Evolutionary conservation across 148 eudicot genomes (phyloP), one percentile per base, ranked within the genome.

Genomic region (Persicaria maculosa): DNA sequence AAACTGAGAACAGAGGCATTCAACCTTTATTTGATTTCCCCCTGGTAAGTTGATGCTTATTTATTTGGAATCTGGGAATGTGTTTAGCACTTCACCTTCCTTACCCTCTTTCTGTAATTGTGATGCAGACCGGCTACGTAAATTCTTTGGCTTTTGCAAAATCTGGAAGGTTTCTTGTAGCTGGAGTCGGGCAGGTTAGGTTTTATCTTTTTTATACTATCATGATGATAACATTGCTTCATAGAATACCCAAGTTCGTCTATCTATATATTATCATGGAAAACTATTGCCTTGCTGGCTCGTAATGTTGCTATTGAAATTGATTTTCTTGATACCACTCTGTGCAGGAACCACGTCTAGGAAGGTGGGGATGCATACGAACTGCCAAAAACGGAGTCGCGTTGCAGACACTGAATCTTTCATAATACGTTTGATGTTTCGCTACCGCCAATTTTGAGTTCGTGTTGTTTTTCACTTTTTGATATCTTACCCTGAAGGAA

Each of bases 161-260:
- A 81, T 96, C 99, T 44, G 99, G 97, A 79, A 77, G 78, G 74
- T 96, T 96, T 83, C 79, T 96, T 45, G 81, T 96, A 74, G 97
- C 99, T 84, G 99, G 93, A 58, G 88, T 96, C 79, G 99, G 97
- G 47, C 89, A 96, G 97, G 99, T 96, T 61, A 84, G 68, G 8
- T n/a, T 17, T 68, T 72, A 19, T 58, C 44, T 52, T 9, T 9
- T 72, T 7, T 72, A 3, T 31, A 15, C 40, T 76, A 2, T 74
- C 20, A 9, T 76, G 20, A 25, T 76, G 20, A 25, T 47, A 31
- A 57, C 47, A 7, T 40, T 44, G 17, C 44, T 50, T 47, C 73
- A 76, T 22, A 50, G 47, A n/a, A 1, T 70, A 36, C 17, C 40
- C 22, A 36, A 36, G 40, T 12, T 43, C 11, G 9, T 9, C 22